Base-by-base conservation (phyloP, 2,329 filamentous ascomycete genomes). In the Albophoma yamanashiensis region DNA sequence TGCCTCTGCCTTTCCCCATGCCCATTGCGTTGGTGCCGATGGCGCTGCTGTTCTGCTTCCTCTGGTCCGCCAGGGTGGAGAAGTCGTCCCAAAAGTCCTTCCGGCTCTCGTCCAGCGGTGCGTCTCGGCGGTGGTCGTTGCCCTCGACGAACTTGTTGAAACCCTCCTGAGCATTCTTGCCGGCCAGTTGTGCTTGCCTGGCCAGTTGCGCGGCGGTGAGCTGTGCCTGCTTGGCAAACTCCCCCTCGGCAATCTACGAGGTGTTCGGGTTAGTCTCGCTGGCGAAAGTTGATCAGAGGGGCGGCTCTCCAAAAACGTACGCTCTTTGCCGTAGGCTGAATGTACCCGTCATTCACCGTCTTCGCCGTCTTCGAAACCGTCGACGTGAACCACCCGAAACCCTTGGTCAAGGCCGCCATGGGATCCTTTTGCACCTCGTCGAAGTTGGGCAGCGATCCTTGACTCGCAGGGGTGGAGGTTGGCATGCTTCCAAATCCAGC, bases 41-140 rank as follows among this genome's bases (percentile, higher is more conserved):
- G 2, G 82, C 76, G 66, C 76, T 82, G 60, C 75, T 74, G 52
- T 69, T 71, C 15, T 70, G 70, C 64, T 76, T 74, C 61, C 76
- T 74, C 67, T 83, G 78, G 75, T 88, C 82, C 0, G 85, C 88
- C 34, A 88, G 73, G 36, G 82, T 84, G 0, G 91, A 88, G 74
- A 97, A 96, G 66, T 89, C 88, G 71, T 96, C 92, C 92, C 92
- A 97, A 75, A 96, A 96, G 66, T 89, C 88, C 71, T 88, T 88
- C 74, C 87, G 89, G 82, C 73, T 88, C 81, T 78, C 80, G 68
- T 86, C 80, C 58, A 85, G 68, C 60, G 73, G 77, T 59, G 69
- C 75, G 60, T 74, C 70, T 60, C 75, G 69, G 61, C 65, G 63
- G 59, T 68, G 67, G 27, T 79, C 76, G 20, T 82, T 82, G 3